phyloP scores from a whole-genome alignment of 805 yeast species.

The Lipomyces sp. region DNA sequence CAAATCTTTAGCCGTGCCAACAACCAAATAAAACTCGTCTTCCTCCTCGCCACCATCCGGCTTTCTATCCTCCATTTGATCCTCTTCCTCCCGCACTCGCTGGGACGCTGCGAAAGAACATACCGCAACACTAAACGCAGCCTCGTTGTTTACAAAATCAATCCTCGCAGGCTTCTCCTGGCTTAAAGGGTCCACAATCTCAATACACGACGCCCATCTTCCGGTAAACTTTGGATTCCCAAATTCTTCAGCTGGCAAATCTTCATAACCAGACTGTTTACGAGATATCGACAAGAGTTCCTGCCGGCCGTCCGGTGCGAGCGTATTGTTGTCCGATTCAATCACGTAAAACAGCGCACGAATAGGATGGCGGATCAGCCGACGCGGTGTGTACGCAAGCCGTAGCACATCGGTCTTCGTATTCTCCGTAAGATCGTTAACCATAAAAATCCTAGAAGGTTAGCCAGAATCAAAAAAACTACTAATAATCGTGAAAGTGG shows the following conservation, averaged over 20 bases:
- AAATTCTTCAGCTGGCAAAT: constrained; percentile 51
- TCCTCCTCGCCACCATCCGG: constrained; percentile 26
- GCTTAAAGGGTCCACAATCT: constrained; percentile 51
- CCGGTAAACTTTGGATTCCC: constrained; percentile 48
- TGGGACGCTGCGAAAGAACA: constrained; percentile 42
- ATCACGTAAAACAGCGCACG: constrained; percentile 48
- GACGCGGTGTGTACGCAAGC: constrained; percentile 59
- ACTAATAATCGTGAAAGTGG: not conserved
- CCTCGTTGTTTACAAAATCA: constrained; percentile 53
- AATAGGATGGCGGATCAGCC: constrained; percentile 43
- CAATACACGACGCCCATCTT: constrained; percentile 60
- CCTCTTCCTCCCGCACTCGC: constrained; percentile 16
- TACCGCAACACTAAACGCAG: constrained; percentile 50
- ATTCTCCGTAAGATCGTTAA: constrained; percentile 36
- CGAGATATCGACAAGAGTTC: constrained; percentile 13
- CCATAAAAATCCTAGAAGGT: constrained; percentile 35
- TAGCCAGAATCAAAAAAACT: not conserved
- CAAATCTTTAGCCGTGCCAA: constrained; percentile 43
- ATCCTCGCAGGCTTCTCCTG: constrained; percentile 50
- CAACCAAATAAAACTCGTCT: constrained; percentile 34
- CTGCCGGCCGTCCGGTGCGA: constrained; percentile 32
- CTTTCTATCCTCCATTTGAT: constrained; percentile 20
- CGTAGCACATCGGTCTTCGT: constrained; percentile 49
- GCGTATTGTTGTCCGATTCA: constrained; percentile 53
- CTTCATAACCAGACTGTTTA: constrained; percentile 44